phyloP scores from a whole-genome alignment of 2,329 filamentous ascomycete species.

The Venturia effusa region DNA sequence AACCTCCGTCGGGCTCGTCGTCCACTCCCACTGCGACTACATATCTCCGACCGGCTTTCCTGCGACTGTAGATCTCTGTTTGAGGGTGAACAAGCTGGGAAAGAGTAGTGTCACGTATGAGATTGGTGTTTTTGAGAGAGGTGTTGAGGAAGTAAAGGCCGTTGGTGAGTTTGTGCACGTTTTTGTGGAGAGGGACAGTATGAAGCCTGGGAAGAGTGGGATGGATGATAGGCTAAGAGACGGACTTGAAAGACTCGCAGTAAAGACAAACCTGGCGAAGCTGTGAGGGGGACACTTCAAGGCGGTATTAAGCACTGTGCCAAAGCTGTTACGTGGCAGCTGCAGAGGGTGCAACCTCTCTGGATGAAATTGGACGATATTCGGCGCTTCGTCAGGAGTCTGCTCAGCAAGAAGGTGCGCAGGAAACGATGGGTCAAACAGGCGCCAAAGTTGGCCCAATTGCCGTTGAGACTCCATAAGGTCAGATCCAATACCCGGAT shows the following conservation, averaged over 20 bases:
- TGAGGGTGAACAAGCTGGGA: conserved; percentile 75
- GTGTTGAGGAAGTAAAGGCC: conserved; percentile 62
- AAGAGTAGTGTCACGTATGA: conserved; percentile 85
- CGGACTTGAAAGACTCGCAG: conserved; percentile 22
- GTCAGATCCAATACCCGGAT: no score
- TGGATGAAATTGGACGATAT: neutral
- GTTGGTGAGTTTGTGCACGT: conserved; percentile 83
- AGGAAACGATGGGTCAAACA: no score
- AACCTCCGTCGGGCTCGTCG: conserved; percentile 69
- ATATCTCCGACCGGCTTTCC: conserved; percentile 75
- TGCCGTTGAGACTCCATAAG: no score
- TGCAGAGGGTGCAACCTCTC: neutral
- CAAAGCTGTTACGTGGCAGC: neutral
- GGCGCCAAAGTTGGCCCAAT: no score
- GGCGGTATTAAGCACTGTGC: neutral
- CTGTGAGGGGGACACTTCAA: neutral
- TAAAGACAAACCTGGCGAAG: neutral
- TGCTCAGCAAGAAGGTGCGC: neutral
- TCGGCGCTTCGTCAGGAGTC: neutral
- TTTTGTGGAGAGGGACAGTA: conserved; percentile 66
- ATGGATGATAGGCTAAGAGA: conserved; percentile 49
- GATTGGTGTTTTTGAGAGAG: conserved; percentile 72
- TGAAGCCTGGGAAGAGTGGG: conserved; percentile 53
- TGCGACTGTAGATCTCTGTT: conserved; percentile 65
- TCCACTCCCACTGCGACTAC: conserved; percentile 77